phyloP scores from a whole-genome alignment of 352 stramenopile genomes.

The Phytophthora melonis region DNA sequence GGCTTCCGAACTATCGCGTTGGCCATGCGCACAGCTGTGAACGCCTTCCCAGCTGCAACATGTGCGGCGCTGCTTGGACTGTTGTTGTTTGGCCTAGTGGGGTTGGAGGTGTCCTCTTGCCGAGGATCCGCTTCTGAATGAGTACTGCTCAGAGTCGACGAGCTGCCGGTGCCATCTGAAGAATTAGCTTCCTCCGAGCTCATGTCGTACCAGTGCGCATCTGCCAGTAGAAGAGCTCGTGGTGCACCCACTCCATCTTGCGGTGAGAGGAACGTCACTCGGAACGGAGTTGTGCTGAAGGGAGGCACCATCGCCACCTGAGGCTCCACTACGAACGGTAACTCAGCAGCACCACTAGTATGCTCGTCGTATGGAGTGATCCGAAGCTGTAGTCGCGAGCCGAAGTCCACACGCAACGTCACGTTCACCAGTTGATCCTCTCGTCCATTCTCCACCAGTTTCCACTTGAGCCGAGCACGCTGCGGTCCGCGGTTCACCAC shows the following conservation, averaged over 20 bases:
- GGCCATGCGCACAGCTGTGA: constrained; percentile 71
- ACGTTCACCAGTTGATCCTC: constrained; percentile 70
- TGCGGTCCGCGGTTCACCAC: constrained; percentile 79
- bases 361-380: constrained; percentile 50
- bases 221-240: constrained; percentile 63
- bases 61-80: not conserved
- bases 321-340: constrained; percentile 55
- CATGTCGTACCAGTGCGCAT: constrained; percentile 70
- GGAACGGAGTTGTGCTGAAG: constrained; percentile 47
- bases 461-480: constrained; percentile 64
- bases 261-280: constrained; percentile 59
- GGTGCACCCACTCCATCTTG: constrained; percentile 21
- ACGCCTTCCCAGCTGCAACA: constrained; percentile 67
- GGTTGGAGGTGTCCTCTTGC: constrained; percentile 23
- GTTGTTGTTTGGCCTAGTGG: constrained; percentile 19
- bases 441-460: constrained; percentile 53
- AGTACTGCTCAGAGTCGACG: constrained; percentile 15
- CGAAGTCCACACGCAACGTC: constrained; percentile 66
- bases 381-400: constrained; percentile 47
- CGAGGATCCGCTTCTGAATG: constrained; percentile 10
- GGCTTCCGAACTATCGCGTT: constrained; percentile 59
- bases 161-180: not conserved
- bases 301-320: constrained; percentile 43
- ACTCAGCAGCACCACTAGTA: constrained; percentile 18
- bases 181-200: constrained; percentile 12